These are phyloP conservation scores for Stephania yunnanensis DNA, from an alignment of 164 flowering plant species.

Conservation along the genomic window DNA sequence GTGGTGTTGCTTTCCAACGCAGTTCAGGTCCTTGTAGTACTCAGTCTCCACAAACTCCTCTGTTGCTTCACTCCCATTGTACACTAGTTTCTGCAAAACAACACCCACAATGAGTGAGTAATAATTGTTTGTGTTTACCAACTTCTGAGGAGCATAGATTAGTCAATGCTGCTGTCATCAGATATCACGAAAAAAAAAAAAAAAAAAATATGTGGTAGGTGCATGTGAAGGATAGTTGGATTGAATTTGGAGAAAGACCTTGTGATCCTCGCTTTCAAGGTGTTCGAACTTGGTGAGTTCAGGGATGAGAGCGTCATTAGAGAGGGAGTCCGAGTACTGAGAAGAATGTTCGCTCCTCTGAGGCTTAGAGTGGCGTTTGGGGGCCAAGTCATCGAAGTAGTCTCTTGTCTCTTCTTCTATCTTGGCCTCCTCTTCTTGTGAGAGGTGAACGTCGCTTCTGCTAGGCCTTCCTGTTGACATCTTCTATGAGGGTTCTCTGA, in stretches of 20 bases:
- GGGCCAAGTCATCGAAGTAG: conserved; percentile 56
- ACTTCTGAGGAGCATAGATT: no score
- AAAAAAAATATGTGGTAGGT: no score
- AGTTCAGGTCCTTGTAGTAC: conserved; percentile 75
- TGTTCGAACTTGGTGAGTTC: conserved; percentile 52
- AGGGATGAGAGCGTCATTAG: conserved; percentile 24
- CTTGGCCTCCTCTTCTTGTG: conserved; percentile 49
- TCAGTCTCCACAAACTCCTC: conserved; percentile 84
- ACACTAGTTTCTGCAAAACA: conserved; percentile 45
- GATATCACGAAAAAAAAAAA: no score
- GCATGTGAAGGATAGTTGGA: neutral
- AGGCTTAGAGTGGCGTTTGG: conserved; percentile 76
- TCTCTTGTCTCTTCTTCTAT: conserved; percentile 49
- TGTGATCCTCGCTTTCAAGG: conserved; percentile 43
- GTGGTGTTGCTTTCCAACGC: conserved; percentile 77
- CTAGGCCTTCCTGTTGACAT: conserved; percentile 16
- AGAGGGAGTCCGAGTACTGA: conserved; percentile 34
- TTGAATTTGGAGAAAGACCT: conserved; percentile 27
- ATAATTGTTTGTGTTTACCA: neutral
- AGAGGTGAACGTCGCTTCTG: conserved; percentile 26
- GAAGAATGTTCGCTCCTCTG: conserved; percentile 68
- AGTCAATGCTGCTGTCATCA: no score
- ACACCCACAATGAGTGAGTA: neutral
- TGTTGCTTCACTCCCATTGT: conserved; percentile 29
- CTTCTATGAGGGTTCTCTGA: neutral